Evolutionary conservation across 179 eudicot species (phyloP).

Genomic region (Amaranthus tricolor): DNA sequence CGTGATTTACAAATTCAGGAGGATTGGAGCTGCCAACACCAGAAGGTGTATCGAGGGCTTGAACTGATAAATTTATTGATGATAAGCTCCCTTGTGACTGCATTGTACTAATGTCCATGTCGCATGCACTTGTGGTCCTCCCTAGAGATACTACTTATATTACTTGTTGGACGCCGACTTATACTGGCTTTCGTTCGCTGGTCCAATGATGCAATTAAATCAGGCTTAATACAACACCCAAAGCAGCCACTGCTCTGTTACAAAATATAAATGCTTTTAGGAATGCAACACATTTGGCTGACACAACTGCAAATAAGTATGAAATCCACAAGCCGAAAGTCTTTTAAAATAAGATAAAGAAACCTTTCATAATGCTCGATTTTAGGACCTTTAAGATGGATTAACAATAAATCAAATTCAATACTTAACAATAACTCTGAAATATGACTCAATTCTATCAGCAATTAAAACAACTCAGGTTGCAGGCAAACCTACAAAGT

Average conservation of each 20-base stretch:
- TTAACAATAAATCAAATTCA: not conserved
- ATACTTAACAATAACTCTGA: not conserved
- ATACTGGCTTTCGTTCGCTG: constrained; percentile 36
- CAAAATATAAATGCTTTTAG: constrained; percentile 46
- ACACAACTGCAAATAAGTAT: not conserved
- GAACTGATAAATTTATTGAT: constrained; percentile 49
- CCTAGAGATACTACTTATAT: constrained; percentile 34
- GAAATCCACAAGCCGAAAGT: constrained; percentile 2
- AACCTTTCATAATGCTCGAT: not conserved
- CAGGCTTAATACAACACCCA: constrained; percentile 47
- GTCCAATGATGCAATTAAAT: constrained; percentile 28
- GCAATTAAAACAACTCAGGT: constrained; percentile 1
- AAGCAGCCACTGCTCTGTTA: constrained; percentile 89
- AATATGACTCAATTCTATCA: not conserved
- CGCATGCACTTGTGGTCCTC: constrained; percentile 61
- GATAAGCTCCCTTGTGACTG: constrained; percentile 64
- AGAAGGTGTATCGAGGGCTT: constrained; percentile 38
- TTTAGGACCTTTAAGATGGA: not conserved
- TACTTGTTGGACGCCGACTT: constrained; percentile 25
- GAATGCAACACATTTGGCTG: constrained; percentile 28
- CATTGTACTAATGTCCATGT: constrained; percentile 62
- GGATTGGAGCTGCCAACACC: constrained; percentile 41
- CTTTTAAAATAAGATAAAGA: not conserved
- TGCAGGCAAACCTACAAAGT: not conserved
- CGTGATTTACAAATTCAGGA: constrained; percentile 76